These are phyloP conservation scores for Penicillium sp. DNA, from an alignment of 2,329 filamentous ascomycete species.

Conservation along the genomic window DNA sequence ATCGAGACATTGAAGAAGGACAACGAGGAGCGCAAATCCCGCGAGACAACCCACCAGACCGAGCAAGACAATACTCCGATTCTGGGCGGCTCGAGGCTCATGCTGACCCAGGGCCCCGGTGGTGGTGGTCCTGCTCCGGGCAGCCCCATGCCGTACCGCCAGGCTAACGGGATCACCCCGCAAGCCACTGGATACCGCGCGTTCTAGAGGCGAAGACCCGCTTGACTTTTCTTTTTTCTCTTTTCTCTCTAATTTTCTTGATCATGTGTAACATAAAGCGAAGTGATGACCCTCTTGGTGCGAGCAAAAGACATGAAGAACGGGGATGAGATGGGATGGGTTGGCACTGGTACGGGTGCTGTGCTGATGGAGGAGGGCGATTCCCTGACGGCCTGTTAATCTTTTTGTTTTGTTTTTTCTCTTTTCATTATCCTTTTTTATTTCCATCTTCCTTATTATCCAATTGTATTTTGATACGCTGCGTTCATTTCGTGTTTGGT, in stretches of 20 bases:
- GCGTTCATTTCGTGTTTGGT: not conserved
- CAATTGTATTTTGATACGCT: not conserved
- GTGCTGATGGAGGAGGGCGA: constrained; percentile 8
- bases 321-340: constrained; percentile 10
- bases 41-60: constrained; percentile 75
- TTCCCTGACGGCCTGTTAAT: constrained; percentile 28
- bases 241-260: constrained; percentile 25
- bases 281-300: constrained; percentile 32
- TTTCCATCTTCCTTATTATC: not conserved
- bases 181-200: constrained; percentile 78
- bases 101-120: constrained; percentile 89
- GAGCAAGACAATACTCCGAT: constrained; percentile 94
- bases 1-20: constrained; percentile 87
- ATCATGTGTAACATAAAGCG: constrained; percentile 41
- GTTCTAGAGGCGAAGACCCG: constrained; percentile 47
- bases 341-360: constrained; percentile 9
- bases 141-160: constrained; percentile 68
- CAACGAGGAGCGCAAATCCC: constrained; percentile 87
- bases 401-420: constrained; percentile 23
- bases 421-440: constrained; percentile 10
- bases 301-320: constrained; percentile 30
- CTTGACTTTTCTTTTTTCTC: constrained; percentile 9
- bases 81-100: constrained; percentile 82
- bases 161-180: constrained; percentile 85
- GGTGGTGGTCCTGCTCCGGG: constrained; percentile 47